phyloP scores from a whole-genome alignment of 768 basidiomycete genomes.

The Trametopsis cervina region DNA sequence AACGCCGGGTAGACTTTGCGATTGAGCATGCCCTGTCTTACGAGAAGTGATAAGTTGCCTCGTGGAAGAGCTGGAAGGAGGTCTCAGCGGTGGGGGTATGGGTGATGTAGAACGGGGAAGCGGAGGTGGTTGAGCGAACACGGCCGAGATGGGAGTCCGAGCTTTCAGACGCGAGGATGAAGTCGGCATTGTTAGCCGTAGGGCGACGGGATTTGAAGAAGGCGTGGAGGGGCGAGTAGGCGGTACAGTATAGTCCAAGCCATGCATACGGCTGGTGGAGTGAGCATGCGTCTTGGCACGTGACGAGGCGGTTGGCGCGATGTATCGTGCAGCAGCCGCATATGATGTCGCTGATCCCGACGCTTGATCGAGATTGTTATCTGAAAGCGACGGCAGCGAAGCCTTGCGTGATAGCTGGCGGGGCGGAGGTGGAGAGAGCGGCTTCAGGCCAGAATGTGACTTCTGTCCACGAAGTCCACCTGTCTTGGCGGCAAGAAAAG shows the following conservation, averaged over 20 bases:
- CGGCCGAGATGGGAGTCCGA: constrained; percentile 67
- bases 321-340: constrained; percentile 49
- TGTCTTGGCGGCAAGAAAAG: constrained; percentile 62
- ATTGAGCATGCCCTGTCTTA: constrained; percentile 24
- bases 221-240: constrained; percentile 76
- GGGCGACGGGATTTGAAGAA: constrained; percentile 66
- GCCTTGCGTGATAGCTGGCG: constrained; percentile 70
- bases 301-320: constrained; percentile 76
- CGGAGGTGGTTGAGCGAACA: constrained; percentile 43
- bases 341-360: constrained; percentile 37
- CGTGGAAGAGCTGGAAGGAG: constrained; percentile 48
- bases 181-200: constrained; percentile 85
- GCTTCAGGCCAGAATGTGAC: constrained; percentile 76
- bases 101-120: constrained; percentile 52
- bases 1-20: constrained; percentile 32
- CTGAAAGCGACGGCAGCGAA: constrained; percentile 70
- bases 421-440: constrained; percentile 57
- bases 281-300: constrained; percentile 65
- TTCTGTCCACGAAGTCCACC: constrained; percentile 78
- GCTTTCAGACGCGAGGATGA: constrained; percentile 63
- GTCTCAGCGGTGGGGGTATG: constrained; percentile 39
- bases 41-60: constrained; percentile 25
- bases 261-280: constrained; percentile 55
- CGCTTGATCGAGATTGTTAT: constrained; percentile 48
- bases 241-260: constrained; percentile 60